These are phyloP conservation scores for Elsinoe batatas DNA, from an alignment of 2,329 filamentous ascomycete genomes.

Conservation along the genomic window DNA sequence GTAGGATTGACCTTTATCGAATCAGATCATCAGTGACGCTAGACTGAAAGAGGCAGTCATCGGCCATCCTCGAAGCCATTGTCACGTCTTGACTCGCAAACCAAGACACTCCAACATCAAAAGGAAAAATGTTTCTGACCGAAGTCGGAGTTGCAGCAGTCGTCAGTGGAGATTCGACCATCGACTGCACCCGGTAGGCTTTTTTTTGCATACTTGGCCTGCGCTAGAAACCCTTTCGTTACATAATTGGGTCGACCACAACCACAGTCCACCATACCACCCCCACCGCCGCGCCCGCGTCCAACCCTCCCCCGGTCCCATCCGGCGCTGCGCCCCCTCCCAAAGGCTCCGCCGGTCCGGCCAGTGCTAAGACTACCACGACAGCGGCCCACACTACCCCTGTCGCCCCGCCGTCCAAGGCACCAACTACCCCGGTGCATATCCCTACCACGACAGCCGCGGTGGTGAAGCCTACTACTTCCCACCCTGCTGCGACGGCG, in stretches of 20 bases:
- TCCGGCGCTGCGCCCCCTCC: neutral
- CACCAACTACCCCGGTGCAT: too few relatives aligned
- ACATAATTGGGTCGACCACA: neutral
- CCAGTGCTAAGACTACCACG: too few relatives aligned
- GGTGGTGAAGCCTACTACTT: too few relatives aligned
- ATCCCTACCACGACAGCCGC: too few relatives aligned
- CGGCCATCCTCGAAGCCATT: conserved; percentile 1
- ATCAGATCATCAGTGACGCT: conserved; percentile 10
- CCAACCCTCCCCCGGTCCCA: neutral
- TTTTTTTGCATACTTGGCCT: too few relatives aligned
- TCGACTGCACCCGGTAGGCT: too few relatives aligned
- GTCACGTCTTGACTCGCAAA: neutral
- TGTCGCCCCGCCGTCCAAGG: too few relatives aligned
- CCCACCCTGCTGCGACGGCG: too few relatives aligned
- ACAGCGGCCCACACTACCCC: too few relatives aligned
- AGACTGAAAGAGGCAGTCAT: neutral
- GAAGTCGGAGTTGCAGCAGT: neutral
- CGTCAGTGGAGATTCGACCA: too few relatives aligned
- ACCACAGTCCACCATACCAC: neutral
- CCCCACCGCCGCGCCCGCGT: neutral
- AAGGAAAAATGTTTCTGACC: neutral
- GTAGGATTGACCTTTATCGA: conserved; percentile 2
- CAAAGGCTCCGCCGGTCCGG: neutral
- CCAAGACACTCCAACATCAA: neutral
- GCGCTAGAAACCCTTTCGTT: too few relatives aligned